A percentile compares a stretch with the other conserved stretches of the same genome.
Conservation (phyloP, 495 filamentous ascomycete genomes). For the Daldinia bambusicola region DNA sequence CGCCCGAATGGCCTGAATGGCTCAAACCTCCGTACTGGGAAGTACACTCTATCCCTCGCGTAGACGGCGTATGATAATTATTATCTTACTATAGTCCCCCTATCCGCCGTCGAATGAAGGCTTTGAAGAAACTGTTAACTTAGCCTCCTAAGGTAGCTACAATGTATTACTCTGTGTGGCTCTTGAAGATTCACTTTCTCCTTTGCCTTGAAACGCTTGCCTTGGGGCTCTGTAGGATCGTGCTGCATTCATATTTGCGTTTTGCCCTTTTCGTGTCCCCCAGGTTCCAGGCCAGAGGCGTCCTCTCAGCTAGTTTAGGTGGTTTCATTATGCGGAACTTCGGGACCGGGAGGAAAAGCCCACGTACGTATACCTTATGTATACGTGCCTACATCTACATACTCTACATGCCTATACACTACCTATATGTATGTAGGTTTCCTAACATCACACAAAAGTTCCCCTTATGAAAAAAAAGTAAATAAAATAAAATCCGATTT, state of each 20-base stretch:
- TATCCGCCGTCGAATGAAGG: slow-evolving; percentile 5
- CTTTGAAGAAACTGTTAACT: slow-evolving; percentile 29
- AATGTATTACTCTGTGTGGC: background rate
- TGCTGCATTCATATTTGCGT: background rate
- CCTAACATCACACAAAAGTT: background rate
- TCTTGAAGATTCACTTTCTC: background rate
- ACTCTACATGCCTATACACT: too few species aligned
- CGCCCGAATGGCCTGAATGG: too few species aligned
- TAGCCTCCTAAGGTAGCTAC: slow-evolving; percentile 18
- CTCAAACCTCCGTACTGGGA: too few species aligned
- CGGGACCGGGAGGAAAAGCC: slow-evolving; percentile 5
- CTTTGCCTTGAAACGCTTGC: background rate
- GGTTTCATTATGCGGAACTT: slow-evolving; percentile 19
- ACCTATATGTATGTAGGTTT: background rate
- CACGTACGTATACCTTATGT: slow-evolving; percentile 4
- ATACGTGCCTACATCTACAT: too few species aligned
- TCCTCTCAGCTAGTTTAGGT: background rate
- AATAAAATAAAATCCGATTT: background rate
- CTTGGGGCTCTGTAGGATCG: slow-evolving; percentile 7
- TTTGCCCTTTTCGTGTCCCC: background rate
- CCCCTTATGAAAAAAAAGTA: too few species aligned
- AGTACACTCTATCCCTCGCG: too few species aligned
- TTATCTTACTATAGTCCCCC: slow-evolving; percentile 17
- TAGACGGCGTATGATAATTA: background rate
- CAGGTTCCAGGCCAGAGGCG: slow-evolving; percentile 16